phyloP scores from a whole-genome alignment of 2,329 filamentous ascomycete species.

The Trichophyton verrucosum region DNA sequence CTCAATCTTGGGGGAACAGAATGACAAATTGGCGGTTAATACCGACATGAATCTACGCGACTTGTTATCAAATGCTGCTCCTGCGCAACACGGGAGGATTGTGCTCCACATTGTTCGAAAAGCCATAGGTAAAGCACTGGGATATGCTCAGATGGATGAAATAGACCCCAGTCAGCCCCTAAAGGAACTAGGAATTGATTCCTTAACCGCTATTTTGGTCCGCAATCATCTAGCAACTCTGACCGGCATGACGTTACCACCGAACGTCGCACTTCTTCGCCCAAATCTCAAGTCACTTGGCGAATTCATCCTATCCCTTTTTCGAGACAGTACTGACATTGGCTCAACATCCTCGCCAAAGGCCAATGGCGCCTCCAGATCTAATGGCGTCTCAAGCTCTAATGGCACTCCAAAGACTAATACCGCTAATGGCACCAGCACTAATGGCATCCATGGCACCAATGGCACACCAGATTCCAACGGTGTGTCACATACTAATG shows the following conservation, averaged over 20 bases:
- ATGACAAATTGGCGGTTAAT: background rate
- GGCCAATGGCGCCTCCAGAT: background rate
- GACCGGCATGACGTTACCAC: background rate
- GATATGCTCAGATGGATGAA: background rate
- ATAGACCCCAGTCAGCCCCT: background rate
- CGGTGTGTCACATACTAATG: background rate
- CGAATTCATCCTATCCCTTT: background rate
- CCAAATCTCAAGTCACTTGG: background rate
- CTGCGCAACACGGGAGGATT: background rate
- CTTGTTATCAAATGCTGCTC: background rate
- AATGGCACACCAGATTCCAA: background rate
- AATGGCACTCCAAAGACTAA: background rate
- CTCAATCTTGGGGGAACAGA: background rate
- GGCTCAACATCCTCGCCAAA: background rate
- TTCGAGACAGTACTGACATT: background rate
- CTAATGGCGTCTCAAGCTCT: background rate
- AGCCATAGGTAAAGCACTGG: background rate
- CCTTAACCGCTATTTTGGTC: background rate
- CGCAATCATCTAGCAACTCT: constrained; percentile 1
- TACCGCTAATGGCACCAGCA: background rate
- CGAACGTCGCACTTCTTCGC: background rate
- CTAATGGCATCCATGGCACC: background rate
- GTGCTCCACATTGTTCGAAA: background rate
- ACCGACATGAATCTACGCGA: background rate
- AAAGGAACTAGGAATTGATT: background rate